Evolutionary conservation across 306 rosid genomes (phyloP).

Genomic region (Cucurbita ficifolia): DNA sequence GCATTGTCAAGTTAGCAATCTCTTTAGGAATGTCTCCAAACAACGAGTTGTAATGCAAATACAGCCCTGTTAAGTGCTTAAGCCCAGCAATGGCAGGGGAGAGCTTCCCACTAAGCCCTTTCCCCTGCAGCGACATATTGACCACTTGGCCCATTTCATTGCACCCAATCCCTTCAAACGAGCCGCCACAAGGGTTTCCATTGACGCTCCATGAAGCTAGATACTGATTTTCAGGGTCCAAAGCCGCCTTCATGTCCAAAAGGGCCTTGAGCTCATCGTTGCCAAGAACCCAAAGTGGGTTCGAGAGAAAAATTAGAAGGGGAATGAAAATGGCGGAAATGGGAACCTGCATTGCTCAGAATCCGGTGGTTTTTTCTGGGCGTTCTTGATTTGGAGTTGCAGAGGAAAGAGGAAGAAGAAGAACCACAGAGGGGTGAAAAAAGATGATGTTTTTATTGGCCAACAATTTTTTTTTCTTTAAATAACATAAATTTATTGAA

Average conservation of each 20-base stretch:
- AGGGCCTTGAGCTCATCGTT: slow-evolving; percentile 22
- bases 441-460: background rate
- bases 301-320: slow-evolving; percentile 13
- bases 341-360: background rate
- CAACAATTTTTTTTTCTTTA: background rate
- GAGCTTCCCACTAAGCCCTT: slow-evolving; percentile 29
- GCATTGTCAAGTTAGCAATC: slow-evolving; percentile 19
- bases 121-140: slow-evolving; percentile 38
- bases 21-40: slow-evolving; percentile 28
- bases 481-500: background rate
- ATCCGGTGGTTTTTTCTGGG: background rate
- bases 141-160: slow-evolving; percentile 28
- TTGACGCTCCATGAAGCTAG: slow-evolving; percentile 24
- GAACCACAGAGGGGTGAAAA: background rate
- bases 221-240: slow-evolving; percentile 33
- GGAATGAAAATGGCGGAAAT: background rate
- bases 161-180: slow-evolving; percentile 47
- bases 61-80: slow-evolving; percentile 35
- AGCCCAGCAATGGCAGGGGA: slow-evolving; percentile 28
- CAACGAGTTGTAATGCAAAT: slow-evolving; percentile 36
- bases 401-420: background rate
- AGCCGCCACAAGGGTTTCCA: slow-evolving; percentile 25
- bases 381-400: background rate
- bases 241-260: slow-evolving; percentile 27
- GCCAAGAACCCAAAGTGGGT: background rate